Evolutionary conservation across 805 yeast species (phyloP), one percentile per base, ranked within the genome.

Genomic region (Kodamaea kakaduensis): DNA sequence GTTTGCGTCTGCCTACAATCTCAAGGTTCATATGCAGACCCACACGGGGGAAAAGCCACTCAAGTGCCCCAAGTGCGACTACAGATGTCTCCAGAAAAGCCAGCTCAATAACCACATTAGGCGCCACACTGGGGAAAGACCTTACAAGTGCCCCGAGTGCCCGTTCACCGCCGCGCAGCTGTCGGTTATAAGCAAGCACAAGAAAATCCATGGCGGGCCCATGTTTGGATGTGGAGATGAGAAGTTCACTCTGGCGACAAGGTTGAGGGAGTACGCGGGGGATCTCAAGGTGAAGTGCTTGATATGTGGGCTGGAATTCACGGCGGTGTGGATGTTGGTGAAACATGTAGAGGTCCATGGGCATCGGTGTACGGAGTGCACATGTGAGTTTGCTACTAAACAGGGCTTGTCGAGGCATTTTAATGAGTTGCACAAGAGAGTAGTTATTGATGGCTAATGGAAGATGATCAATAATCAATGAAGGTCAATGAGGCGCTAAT

Each of bases 41-140:
- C 56, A 51, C 37, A 77, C 90, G 0, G 96, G 96, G 3, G 97
- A 88, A 50, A 84, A 78, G 51, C 97, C 97, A 1, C 88, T 71
- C 55, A 58, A 57, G 36, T 90, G 98, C 58, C 64, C 71, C 16
- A 51, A 65, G 1, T 90, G 98, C 57, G 79, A 73, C 4, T 88
- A 87, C 54, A 54, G 64, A 16, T 93, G 90, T 63, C 83, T 95
- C 15, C 33, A 30, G 17, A 24, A 20, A 25, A 20, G 33, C 17
- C 23, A 20, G 15, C 33, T 30, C 24, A 16, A 14, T 2, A 21
- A 30, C 25, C 34, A 31, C 27, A 23, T 23, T 12, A 14, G 18
- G 17, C 14, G 13, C 6, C 34, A 31, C 15, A 31, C 34, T 9
- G 28, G 28, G 8, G 34, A 31, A 22, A 31, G 17, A 16, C 32